These are phyloP conservation scores for Magnolia changhungtana DNA, from an alignment of 164 flowering plant species.

Conservation along the genomic window DNA sequence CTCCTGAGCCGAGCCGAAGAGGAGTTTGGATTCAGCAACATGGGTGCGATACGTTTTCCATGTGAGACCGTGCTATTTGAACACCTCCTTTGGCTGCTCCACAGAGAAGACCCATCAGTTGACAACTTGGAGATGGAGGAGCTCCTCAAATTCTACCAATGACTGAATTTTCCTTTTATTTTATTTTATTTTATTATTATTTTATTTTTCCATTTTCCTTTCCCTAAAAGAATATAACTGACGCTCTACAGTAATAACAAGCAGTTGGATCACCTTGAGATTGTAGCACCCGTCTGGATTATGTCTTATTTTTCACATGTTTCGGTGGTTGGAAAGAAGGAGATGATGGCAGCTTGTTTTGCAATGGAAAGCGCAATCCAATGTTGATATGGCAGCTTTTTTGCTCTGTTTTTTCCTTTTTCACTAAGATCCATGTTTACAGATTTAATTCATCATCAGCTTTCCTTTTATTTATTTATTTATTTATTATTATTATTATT, in stretches of 20 bases:
- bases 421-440: no score
- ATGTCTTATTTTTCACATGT: background rate
- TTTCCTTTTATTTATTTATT: no score
- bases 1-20: slow-evolving; percentile 14
- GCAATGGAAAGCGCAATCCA: no score
- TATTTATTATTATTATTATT: no score
- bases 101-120: slow-evolving; percentile 12
- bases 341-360: no score
- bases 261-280: background rate
- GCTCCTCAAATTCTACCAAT: slow-evolving; percentile 6
- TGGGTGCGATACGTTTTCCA: slow-evolving; percentile 13
- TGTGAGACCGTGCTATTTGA: slow-evolving; percentile 18
- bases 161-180: background rate
- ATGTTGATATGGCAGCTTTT: no score
- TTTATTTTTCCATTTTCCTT: background rate
- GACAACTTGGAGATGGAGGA: slow-evolving; percentile 12
- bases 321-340: background rate
- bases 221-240: background rate
- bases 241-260: background rate
- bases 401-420: no score
- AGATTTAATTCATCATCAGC: no score
- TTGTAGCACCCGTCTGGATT: background rate
- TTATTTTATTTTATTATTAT: background rate
- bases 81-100: slow-evolving; percentile 19
- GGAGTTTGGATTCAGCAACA: slow-evolving; percentile 13